A percentile compares a stretch with the other conserved stretches of the same genome.
phyloP scores from a whole-genome alignment of 805 yeast genomes.

The Allodekkera sacchari region DNA sequence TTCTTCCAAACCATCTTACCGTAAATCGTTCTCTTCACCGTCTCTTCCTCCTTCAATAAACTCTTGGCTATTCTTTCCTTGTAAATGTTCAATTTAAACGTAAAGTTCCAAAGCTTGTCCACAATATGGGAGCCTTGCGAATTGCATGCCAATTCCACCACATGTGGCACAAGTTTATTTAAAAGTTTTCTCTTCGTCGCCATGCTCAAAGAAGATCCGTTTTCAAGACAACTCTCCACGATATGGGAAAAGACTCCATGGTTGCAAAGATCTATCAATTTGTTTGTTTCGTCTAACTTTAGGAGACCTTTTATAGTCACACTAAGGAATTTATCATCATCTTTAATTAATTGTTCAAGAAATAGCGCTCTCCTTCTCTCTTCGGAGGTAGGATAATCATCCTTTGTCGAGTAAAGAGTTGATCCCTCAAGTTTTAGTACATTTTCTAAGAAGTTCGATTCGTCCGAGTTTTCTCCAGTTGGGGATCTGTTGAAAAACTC shows the following conservation, averaged over 20 bases:
- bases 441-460: conserved; percentile 53
- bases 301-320: conserved; percentile 54
- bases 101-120: conserved; percentile 76
- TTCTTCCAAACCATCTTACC: conserved; percentile 94
- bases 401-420: conserved; percentile 73
- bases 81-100: conserved; percentile 68
- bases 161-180: conserved; percentile 47
- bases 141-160: conserved; percentile 61
- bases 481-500: conserved; percentile 31
- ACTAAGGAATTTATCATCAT: conserved; percentile 51
- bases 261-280: conserved; percentile 60
- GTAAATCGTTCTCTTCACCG: conserved; percentile 75
- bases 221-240: conserved; percentile 53
- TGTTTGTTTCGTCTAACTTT: conserved; percentile 40
- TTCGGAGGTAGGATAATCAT: conserved; percentile 89
- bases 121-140: conserved; percentile 89
- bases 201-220: conserved; percentile 35
- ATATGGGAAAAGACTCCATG: conserved; percentile 92
- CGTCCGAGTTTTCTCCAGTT: conserved; percentile 24
- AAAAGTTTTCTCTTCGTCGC: conserved; percentile 56
- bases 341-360: conserved; percentile 62
- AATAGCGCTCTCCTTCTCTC: conserved; percentile 75
- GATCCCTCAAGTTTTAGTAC: conserved; percentile 57
- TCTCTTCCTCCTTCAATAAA: conserved; percentile 47
- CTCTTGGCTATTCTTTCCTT: conserved; percentile 80